A percentile compares a stretch with the other conserved stretches of the same genome.
Conservation (phyloP, 768 basidiomycete genomes). For the Holtermanniella nyarrowii region DNA sequence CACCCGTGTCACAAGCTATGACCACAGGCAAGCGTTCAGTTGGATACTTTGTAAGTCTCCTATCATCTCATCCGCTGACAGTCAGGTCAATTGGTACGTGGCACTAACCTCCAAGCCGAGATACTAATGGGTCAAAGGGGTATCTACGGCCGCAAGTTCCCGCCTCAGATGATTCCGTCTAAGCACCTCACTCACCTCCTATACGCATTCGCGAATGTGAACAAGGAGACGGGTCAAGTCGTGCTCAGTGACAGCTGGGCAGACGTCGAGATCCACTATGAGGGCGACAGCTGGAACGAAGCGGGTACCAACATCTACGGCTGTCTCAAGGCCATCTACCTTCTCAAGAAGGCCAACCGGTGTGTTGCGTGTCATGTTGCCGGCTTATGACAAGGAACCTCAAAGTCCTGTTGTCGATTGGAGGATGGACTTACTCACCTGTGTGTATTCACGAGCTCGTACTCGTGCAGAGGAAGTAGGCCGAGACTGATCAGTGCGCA, state of each 20-base stretch:
- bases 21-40: conserved; percentile 10
- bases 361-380: conserved; percentile 36
- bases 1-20: background rate
- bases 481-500: conserved; percentile 27
- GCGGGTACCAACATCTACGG: conserved; percentile 82
- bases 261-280: conserved; percentile 90
- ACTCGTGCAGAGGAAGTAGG: background rate
- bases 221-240: conserved; percentile 73
- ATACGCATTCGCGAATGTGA: conserved; percentile 86
- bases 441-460: conserved; percentile 5
- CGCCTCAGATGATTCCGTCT: conserved; percentile 70
- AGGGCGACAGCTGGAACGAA: conserved; percentile 92
- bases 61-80: background rate
- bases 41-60: conserved; percentile 24
- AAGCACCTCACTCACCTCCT: conserved; percentile 83
- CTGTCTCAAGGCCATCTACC: conserved; percentile 86
- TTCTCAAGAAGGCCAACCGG: conserved; percentile 74
- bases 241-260: conserved; percentile 83
- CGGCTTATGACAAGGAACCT: conserved; percentile 40
- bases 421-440: conserved; percentile 55
- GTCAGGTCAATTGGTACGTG: conserved; percentile 29
- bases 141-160: conserved; percentile 87
- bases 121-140: conserved; percentile 48
- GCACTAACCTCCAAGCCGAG: background rate
- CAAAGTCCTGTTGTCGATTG: conserved; percentile 67